Conservation (phyloP, 1,284 basidiomycete species). For the Ceratobasidium sp. region DNA sequence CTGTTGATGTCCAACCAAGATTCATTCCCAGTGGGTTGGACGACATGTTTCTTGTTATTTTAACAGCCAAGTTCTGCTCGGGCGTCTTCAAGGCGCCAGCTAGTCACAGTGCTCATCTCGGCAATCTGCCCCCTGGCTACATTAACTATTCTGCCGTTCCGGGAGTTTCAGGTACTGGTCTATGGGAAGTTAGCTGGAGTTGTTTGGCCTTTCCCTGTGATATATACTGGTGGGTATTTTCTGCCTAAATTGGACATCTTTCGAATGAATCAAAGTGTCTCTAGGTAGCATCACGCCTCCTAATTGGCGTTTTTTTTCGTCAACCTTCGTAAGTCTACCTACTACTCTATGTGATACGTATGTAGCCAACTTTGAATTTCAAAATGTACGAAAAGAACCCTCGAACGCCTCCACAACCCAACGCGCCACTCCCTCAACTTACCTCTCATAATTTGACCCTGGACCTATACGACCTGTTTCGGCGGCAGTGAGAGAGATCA, state of each 20-base stretch:
- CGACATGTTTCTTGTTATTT: slow-evolving; percentile 38
- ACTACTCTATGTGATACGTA: background rate
- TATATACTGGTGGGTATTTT: slow-evolving; percentile 44
- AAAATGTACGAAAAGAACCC: slow-evolving; percentile 75
- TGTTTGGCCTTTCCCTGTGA: slow-evolving; percentile 47
- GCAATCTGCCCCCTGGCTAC: no score
- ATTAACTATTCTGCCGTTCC: no score
- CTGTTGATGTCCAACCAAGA: background rate
- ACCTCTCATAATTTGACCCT: slow-evolving; percentile 78
- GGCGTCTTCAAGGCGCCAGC: slow-evolving; percentile 18
- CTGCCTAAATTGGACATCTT: background rate
- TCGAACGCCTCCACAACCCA: slow-evolving; percentile 58
- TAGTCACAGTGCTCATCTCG: background rate
- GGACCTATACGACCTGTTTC: slow-evolving; percentile 79
- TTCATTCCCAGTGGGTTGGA: slow-evolving; percentile 28
- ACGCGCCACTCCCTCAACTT: slow-evolving; percentile 69
- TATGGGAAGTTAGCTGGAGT: slow-evolving; percentile 46
- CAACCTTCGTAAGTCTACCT: slow-evolving; percentile 60
- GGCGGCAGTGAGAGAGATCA: slow-evolving; percentile 74
- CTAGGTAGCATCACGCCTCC: slow-evolving; percentile 46
- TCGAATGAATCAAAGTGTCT: background rate
- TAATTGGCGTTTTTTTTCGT: slow-evolving; percentile 47
- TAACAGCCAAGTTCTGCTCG: slow-evolving; percentile 43
- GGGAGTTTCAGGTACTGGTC: slow-evolving; percentile 47
- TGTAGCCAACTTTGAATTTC: no score